Evolutionary conservation across 139 green algal genomes (phyloP), one percentile per base, ranked within the genome.

Genomic region (Chlamydomonas sp.): DNA sequence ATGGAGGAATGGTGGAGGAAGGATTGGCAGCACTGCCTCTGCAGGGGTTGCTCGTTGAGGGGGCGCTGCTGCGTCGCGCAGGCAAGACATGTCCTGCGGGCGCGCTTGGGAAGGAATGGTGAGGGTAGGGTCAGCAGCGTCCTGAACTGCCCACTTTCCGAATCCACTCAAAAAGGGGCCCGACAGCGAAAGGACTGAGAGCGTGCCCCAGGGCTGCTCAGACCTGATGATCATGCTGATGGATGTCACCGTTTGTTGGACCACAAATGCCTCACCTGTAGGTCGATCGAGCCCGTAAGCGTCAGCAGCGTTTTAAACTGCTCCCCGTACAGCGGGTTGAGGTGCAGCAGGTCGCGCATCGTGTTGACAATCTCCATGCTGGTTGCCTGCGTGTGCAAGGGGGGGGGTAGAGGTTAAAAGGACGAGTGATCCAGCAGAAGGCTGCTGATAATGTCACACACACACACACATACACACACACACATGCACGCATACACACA

Each of bases 321-420:
- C 75, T 98, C 93, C 29, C 88, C 90, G 79, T 98, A 97, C 47
- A 98, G 81, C 35, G 93, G 93, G 79, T 98, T 95, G 73, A 95
- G 79, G 48, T 90, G 83, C 62, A 98, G 78, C 50, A 98, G 81
- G 39, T 97, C 92, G 66, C 96, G 95, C 63, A 98, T 85, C 26
- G 90, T 97, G 74, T 83, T 86, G 29, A 98, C 88, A 13, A 97
- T 81, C 80, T 98, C 93, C 89, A 98, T 96, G 50, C 81, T 83
- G 39, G 92, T 98, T 6, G 93, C 88, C 77, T 83, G 69, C 16
- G 48, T 48, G 16, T n/a, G 54, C 13, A 5, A 22, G 54, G 5
- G 13, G 13, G 54, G 16, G 20, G 24, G 22, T 34, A n/a, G 16
- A 34, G 54, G 30, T n/a, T 62, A 13, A 28, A 13, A 28, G 22